Base-by-base conservation (phyloP, 768 basidiomycete genomes). In the Tulasnella calospora region DNA sequence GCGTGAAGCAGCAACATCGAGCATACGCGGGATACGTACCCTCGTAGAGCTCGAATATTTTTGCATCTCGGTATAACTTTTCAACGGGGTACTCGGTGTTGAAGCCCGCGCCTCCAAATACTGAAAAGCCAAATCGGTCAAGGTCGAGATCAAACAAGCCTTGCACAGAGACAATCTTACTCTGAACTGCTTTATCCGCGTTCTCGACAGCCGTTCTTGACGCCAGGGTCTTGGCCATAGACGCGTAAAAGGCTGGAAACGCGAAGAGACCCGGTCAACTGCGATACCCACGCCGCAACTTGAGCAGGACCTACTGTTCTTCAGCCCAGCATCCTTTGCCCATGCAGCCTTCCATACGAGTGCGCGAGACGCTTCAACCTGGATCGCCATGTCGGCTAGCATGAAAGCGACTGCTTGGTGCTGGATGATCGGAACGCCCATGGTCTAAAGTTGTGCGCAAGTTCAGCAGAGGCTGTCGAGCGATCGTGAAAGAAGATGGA, bases 351-450 rank as follows among this genome's bases (percentile, higher is more conserved):
- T 83, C 84, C 83, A 84, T 9, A 85, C 84, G 35, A 85, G 79
- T 10, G 79, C 82, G 61, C 84, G 76, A 15, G 83, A 81, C 19
- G 83, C 83, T 73, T 85, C 84, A 27, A 41, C 67, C 15, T 80
- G 82, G 77, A 85, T 85, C 7, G 85, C 85, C 85, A 86, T 86
- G 74, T 86, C 85, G 4, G 85, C 85, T 4, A 86, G 81, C 82
- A 86, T 83, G 79, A 84, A 84, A 2, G 83, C 83, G 9, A 86
- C 83, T 33, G 84, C 85, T 71, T 84, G 84, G 78, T 86, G 85
- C 70, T 85, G 80, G 76, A 85, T 85, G 80, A 86, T 85, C 0
- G 84, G 80, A 30, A 82, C 82, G 0, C 85, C 85, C 82, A 86
- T 85, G 19, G 85, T 85, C 83, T 84, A 36, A 6, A 75, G 40